Evolutionary conservation across 2,329 filamentous ascomycete genomes (phyloP).

Genomic region (Colletotrichum phormii): DNA sequence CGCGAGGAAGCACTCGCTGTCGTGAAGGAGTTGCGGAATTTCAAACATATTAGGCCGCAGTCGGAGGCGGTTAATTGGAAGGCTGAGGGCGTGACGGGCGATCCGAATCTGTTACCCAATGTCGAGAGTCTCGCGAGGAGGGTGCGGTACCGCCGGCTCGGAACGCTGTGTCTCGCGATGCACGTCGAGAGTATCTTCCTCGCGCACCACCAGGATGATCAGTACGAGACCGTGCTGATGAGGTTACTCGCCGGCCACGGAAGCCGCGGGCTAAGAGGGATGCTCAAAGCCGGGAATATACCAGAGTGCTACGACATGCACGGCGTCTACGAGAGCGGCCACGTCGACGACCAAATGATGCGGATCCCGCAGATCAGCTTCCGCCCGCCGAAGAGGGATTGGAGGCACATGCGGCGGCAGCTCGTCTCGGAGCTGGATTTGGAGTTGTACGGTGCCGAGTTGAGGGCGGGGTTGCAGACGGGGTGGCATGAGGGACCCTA

Average conservation of each 20-base stretch:
- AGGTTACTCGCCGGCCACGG: conserved; percentile 76
- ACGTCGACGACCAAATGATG: conserved; percentile 58
- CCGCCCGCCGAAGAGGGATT: conserved; percentile 44
- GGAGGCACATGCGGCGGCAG: conserved; percentile 36
- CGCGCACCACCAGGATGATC: conserved; percentile 91
- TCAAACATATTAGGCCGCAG: conserved; percentile 45
- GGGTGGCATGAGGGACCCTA: conserved; percentile 35
- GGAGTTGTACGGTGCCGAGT: conserved; percentile 41
- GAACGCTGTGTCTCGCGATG: conserved; percentile 64
- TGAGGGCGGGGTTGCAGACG: conserved; percentile 23
- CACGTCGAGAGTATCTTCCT: conserved; percentile 74
- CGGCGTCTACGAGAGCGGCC: conserved; percentile 76
- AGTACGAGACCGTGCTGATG: conserved; percentile 90
- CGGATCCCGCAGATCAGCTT: conserved; percentile 52
- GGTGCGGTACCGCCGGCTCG: conserved; percentile 79
- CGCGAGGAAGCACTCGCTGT: conserved; percentile 63
- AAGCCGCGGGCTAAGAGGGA: conserved; percentile 79
- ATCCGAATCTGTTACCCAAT: conserved; percentile 61
- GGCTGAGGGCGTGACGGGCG: conserved; percentile 41
- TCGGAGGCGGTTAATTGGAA: conserved; percentile 62
- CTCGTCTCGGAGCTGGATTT: conserved; percentile 41
- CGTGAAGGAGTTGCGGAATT: conserved; percentile 47
- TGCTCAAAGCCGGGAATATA: conserved; percentile 73
- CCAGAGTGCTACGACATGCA: conserved; percentile 85
- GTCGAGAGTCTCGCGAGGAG: conserved; percentile 83